Base-by-base conservation (phyloP, 2,329 filamentous ascomycete genomes). In the Stachybotrys chlorohalonatus region DNA sequence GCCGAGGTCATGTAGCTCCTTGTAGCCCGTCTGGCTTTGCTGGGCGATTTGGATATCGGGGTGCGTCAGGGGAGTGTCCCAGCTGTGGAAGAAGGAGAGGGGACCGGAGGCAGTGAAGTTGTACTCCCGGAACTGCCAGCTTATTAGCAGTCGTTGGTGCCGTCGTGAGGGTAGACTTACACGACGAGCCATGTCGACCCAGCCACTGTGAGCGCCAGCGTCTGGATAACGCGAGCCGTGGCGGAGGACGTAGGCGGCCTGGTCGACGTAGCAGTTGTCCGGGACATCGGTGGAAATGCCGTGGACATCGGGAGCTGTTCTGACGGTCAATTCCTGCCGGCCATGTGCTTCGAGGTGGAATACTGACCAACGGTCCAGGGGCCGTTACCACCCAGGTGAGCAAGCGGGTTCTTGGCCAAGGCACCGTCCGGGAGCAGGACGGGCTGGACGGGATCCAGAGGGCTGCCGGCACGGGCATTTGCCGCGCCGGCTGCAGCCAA, bases 211-310 rank as follows among this genome's bases (percentile, higher is more conserved):
- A 6, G 84, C 82, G 5, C 82, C 81, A 1, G 69, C 69, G 58
- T 86, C 84, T 0, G 83, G 83, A 61, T 80, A 87, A 47, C 83
- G 74, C 47, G 81, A 84, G 16, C 84, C 84, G 69, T 86, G 84
- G 16, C 83, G 77, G 2, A 76, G 74, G 39, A 83, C 69, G 57
- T 83, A 85, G 6, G 80, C 79, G 3, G 79, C 82, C 60, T 83
- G 77, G 56, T 86, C 81, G 5, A 87, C 77, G 9, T 69, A 70
- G 63, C 84, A 87, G 48, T 76, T 73, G 1, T 76, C 71, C 0
- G 83, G 83, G 1, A 81, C 71, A 5, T 77, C 72, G 32, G 76
- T 69, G 0, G 78, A 77, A 54, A 86, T 80, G 11, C 70, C 73
- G 56, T 79, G 75, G 50, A 84, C 75, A 60, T 85, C 77, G 11